Base-by-base conservation (phyloP, 2,329 filamentous ascomycete species). In the Aspergillus transmontanensis region DNA sequence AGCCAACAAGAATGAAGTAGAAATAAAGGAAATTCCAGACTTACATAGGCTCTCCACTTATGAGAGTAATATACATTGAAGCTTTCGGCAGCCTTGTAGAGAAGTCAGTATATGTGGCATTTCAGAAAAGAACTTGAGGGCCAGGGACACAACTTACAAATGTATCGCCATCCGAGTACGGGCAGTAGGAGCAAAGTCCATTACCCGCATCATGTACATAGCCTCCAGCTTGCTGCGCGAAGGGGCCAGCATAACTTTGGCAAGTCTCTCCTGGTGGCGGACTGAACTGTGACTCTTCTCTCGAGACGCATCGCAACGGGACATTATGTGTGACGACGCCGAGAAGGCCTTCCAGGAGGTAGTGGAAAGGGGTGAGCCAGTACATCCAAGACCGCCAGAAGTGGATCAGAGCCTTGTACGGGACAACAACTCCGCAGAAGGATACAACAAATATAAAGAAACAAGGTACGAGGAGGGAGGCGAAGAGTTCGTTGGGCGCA, bases 341-440 rank as follows among this genome's bases (percentile, higher is more conserved):
- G 1, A 92, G 79, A 58, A 90, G 83, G 0, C 82, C 87, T 69
- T 89, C 86, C 2, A 92, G 76, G 0, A 90, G 81, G 68, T 91
- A 91, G 64, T 86, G 84, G 75, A 90, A 90, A 0, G 89, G 89
- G 0, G 88, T 87, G 26, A 91, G 80, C 76, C 85, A 86, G 74
- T 91, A 90, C 85, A 89, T 87, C 84, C 84, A 87, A 9, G 76
- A 76, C 16, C 82, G 79, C 90, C 90, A 93, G 76, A 93, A 93
- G 0, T 75, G 69, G 10, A 87, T 85, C 26, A 93, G 82, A 30
- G 84, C 82, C 0, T 70, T 70, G 66, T 89, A 91, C 0, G 90
- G 90, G 0, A 93, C 90, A 6, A 92, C 81, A 1, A 93, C 89
- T 65, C 91, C 91, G 69, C 90, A 93, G 80, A 94, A 93, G 1